These are phyloP conservation scores for Sphagnum magellanicum DNA, from an alignment of 228 moss, liverwort and hornwort genomes.

Conservation along the genomic window DNA sequence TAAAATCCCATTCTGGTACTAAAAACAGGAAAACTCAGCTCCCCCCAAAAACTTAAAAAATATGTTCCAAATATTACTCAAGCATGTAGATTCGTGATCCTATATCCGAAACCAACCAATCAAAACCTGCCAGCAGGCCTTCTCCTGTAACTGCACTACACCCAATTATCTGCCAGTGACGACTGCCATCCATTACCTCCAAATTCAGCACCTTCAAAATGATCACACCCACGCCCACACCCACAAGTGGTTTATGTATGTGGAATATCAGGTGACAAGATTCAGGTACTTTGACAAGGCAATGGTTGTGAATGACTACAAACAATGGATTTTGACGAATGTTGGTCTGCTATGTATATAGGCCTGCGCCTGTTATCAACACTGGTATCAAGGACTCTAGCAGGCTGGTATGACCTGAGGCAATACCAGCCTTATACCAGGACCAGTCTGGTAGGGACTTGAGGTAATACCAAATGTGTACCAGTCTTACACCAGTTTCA, in stretches of 20 bases:
- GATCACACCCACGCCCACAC: not conserved
- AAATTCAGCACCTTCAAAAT: constrained; percentile 64
- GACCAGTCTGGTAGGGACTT: too few species aligned
- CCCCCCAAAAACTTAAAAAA: too few species aligned
- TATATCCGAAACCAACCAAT: constrained; percentile 96
- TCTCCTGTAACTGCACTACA: constrained; percentile 94
- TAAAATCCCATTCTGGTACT: too few species aligned
- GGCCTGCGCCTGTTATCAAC: too few species aligned
- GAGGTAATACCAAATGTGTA: too few species aligned
- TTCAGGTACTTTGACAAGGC: not conserved
- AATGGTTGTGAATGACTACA: not conserved
- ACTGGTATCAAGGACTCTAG: too few species aligned
- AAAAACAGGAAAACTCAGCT: too few species aligned
- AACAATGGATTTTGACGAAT: not conserved
- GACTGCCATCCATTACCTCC: constrained; percentile 73
- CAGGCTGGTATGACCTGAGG: too few species aligned
- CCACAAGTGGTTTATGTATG: not conserved
- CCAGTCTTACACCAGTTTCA: too few species aligned
- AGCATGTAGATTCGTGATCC: constrained; percentile 95
- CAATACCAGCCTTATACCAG: too few species aligned
- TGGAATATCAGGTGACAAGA: not conserved
- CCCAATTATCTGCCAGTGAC: constrained; percentile 88
- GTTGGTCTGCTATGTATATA: too few species aligned
- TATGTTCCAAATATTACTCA: constrained; percentile 19
- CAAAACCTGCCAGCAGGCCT: constrained; percentile 82